Evolutionary conservation across 768 basidiomycete genomes (phyloP).

Genomic region (Termitomyces bulborhizus): DNA sequence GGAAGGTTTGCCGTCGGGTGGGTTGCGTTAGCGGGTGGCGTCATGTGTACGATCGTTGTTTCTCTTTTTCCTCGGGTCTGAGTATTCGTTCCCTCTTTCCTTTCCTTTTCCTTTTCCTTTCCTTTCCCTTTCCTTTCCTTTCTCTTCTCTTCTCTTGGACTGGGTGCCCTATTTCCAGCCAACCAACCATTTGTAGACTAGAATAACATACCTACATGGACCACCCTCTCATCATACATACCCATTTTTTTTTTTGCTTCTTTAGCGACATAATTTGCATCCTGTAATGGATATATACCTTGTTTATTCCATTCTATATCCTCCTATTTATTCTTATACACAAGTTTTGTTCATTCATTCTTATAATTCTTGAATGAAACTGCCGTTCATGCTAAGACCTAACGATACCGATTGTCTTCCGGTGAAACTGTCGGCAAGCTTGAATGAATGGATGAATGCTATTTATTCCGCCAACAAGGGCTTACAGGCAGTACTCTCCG

Average conservation of each 20-base stretch:
- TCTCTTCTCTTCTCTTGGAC: neutral
- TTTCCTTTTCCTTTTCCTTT: neutral
- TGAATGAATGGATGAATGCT: no score
- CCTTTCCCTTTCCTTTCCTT: neutral
- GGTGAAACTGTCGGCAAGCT: no score
- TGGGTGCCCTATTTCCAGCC: neutral
- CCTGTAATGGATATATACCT: neutral
- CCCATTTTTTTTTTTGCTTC: neutral
- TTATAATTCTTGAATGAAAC: no score
- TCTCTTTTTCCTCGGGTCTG: neutral
- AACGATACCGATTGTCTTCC: no score
- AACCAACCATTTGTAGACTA: conserved; percentile 5
- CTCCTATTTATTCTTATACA: neutral
- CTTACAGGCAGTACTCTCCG: no score
- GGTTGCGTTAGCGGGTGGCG: neutral
- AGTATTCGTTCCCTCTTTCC: neutral
- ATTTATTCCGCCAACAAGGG: no score
- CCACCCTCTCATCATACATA: neutral
- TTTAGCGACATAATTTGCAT: neutral
- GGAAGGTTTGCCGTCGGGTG: conserved; percentile 16
- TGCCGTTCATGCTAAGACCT: no score
- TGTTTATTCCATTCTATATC: neutral
- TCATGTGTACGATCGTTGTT: neutral
- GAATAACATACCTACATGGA: neutral
- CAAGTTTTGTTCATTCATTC: neutral